Conservation (phyloP, 805 yeast genomes). For the Barnettozyma populi region DNA sequence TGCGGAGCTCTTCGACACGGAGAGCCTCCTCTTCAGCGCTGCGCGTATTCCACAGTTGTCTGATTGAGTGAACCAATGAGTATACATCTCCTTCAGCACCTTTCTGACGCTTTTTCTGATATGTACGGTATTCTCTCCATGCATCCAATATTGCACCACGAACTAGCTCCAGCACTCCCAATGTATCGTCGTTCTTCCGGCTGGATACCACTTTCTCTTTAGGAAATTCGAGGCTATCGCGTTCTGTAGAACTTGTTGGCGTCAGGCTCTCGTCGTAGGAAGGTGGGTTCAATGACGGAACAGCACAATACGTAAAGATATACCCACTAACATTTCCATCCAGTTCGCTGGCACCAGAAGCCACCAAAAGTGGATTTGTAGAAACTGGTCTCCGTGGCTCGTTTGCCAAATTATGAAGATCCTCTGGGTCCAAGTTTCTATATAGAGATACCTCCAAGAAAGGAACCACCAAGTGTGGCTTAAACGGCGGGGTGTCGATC, state of each 20-base stretch:
- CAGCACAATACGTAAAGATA: constrained; percentile 60
- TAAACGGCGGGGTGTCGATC: constrained; percentile 70
- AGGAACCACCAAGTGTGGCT: constrained; percentile 63
- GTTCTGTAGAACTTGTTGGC: constrained; percentile 2
- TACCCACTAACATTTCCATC: constrained; percentile 77
- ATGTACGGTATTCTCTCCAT: constrained; percentile 61
- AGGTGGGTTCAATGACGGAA: constrained; percentile 61
- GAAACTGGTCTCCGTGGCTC: constrained; percentile 57
- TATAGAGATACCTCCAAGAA: constrained; percentile 69
- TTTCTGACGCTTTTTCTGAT: constrained; percentile 49
- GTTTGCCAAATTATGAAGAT: constrained; percentile 55
- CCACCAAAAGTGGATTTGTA: constrained; percentile 65
- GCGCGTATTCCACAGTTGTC: constrained; percentile 48
- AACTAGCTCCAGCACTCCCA: constrained; percentile 35
- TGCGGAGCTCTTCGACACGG: constrained; percentile 27
- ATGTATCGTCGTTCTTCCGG: constrained; percentile 13
- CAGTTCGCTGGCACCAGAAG: constrained; percentile 73
- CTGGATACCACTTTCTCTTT: neutral
- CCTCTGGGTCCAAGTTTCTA: constrained; percentile 52
- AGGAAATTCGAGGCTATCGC: neutral
- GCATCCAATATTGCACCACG: constrained; percentile 61
- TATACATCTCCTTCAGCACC: constrained; percentile 67
- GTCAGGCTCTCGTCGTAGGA: constrained; percentile 35
- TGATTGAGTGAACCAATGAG: constrained; percentile 52
- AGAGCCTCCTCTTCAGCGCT: constrained; percentile 25